phyloP scores from a whole-genome alignment of 2,329 filamentous ascomycete species.

The Fusarium sp. region DNA sequence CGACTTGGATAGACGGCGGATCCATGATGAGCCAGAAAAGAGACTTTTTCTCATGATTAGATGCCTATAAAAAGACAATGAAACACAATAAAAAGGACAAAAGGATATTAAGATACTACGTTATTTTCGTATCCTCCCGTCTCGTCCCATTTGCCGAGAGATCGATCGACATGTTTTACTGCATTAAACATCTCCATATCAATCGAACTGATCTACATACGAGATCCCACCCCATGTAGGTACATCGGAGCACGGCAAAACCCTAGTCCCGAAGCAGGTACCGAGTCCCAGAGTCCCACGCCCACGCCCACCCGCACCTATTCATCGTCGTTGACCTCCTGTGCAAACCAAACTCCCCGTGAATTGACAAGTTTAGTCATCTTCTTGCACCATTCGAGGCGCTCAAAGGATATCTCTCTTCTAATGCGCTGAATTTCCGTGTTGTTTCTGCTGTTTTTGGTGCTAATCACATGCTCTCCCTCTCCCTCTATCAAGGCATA shows the following conservation, averaged over 20 bases:
- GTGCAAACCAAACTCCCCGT: constrained; percentile 10
- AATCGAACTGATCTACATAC: constrained; percentile 1
- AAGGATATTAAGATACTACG: background rate
- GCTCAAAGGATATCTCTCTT: constrained; percentile 1
- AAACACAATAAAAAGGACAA: background rate
- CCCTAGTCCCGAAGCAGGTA: constrained; percentile 36
- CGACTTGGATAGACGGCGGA: constrained; percentile 29
- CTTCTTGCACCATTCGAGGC: constrained; percentile 1
- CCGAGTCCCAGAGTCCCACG: background rate
- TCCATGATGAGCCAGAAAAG: constrained; percentile 23
- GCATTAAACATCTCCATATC: constrained; percentile 5
- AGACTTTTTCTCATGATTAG: constrained; percentile 27
- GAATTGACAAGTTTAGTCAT: constrained; percentile 17
- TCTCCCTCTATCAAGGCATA: background rate
- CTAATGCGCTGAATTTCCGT: constrained; percentile 11
- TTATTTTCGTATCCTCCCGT: background rate
- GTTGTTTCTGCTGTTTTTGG: constrained; percentile 12
- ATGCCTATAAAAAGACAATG: background rate
- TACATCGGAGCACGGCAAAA: constrained; percentile 42
- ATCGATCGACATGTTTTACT: constrained; percentile 26
- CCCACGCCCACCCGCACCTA: too few relatives aligned
- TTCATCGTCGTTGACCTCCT: constrained; percentile 5
- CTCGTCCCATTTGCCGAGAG: constrained; percentile 3
- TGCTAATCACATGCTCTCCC: constrained; percentile 9
- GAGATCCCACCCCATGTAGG: constrained; percentile 3